Evolutionary conservation across 768 basidiomycete genomes (phyloP).

Genomic region (Sarcodon aspratus): DNA sequence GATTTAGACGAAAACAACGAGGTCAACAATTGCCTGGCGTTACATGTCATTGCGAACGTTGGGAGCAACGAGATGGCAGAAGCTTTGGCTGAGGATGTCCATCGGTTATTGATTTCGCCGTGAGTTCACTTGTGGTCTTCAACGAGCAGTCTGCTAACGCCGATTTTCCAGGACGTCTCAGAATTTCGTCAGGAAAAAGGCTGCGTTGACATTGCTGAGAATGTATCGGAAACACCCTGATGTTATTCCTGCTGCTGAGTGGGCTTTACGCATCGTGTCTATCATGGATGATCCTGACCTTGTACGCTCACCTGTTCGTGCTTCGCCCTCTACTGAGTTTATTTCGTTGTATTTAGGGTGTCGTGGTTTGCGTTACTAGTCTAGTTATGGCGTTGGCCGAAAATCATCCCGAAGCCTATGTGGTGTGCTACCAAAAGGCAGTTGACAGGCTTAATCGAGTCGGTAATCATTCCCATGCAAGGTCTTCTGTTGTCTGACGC

Average conservation of each 20-base stretch:
- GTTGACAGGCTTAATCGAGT: constrained; percentile 83
- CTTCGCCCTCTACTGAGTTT: background rate
- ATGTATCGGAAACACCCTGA: constrained; percentile 94
- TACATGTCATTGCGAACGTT: constrained; percentile 97
- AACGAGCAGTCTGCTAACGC: constrained; percentile 4
- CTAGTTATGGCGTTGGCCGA: constrained; percentile 91
- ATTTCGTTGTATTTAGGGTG: constrained; percentile 45
- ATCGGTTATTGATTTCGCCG: constrained; percentile 91
- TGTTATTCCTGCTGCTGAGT: constrained; percentile 87
- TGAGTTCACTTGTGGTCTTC: constrained; percentile 23
- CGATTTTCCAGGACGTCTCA: constrained; percentile 65
- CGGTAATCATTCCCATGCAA: constrained; percentile 13
- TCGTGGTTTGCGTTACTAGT: constrained; percentile 89
- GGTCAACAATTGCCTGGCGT: constrained; percentile 88
- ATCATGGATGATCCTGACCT: constrained; percentile 93
- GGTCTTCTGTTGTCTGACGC: background rate
- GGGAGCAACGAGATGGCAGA: constrained; percentile 99
- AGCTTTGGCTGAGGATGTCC: constrained; percentile 86
- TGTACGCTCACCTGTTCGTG: constrained; percentile 25
- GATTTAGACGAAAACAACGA: constrained; percentile 93
- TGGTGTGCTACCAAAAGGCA: constrained; percentile 90
- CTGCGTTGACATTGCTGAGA: constrained; percentile 84
- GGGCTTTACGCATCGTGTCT: constrained; percentile 90
- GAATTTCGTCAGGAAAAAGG: constrained; percentile 97
- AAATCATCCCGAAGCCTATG: constrained; percentile 82